Conservation (phyloP, 2,329 filamentous ascomycete species). For the Neophaeococcomyces aloes region DNA sequence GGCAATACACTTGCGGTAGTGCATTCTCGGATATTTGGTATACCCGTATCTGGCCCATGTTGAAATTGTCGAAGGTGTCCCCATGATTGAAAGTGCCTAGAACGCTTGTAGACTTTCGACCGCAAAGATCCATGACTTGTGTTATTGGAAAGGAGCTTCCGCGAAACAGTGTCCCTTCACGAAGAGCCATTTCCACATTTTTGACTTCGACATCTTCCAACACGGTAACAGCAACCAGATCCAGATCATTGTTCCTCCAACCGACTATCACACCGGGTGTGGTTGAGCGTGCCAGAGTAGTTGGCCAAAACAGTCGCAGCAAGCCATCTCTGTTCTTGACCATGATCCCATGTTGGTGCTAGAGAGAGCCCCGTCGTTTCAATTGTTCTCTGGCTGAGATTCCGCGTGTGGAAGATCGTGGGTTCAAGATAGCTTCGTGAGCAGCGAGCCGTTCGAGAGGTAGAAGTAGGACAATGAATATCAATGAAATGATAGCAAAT, state of each 20-base stretch:
- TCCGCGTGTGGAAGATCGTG: slow-evolving; percentile 63
- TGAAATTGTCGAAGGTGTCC: slow-evolving; percentile 39
- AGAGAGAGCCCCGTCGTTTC: slow-evolving; percentile 89
- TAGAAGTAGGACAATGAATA: slow-evolving; percentile 75
- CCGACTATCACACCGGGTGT: slow-evolving; percentile 80
- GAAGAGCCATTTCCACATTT: slow-evolving; percentile 72
- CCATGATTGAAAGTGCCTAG: slow-evolving; percentile 67
- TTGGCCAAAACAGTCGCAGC: slow-evolving; percentile 98
- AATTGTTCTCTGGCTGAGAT: slow-evolving; percentile 94
- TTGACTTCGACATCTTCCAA: slow-evolving; percentile 78
- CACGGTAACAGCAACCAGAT: slow-evolving; percentile 81
- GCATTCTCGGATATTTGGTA: slow-evolving; percentile 41
- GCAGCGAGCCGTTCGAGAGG: slow-evolving; percentile 75
- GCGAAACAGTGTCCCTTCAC: slow-evolving; percentile 70
- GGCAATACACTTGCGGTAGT: slow-evolving; percentile 64
- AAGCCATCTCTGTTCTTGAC: slow-evolving; percentile 60
- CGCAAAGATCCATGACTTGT: slow-evolving; percentile 75
- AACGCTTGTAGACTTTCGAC: slow-evolving; percentile 70
- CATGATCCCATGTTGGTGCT: slow-evolving; percentile 51
- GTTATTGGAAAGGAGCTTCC: slow-evolving; percentile 68
- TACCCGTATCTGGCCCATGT: slow-evolving; percentile 59
- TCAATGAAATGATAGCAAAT: slow-evolving; percentile 67
- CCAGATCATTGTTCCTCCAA: slow-evolving; percentile 85
- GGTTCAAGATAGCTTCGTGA: slow-evolving; percentile 74
- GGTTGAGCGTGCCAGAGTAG: slow-evolving; percentile 63